Percentiles rank a stretch among this genome's conserved stretches.
These are phyloP conservation scores for Candida nemodendra DNA, from an alignment of 805 yeast species.

Conservation along the genomic window DNA sequence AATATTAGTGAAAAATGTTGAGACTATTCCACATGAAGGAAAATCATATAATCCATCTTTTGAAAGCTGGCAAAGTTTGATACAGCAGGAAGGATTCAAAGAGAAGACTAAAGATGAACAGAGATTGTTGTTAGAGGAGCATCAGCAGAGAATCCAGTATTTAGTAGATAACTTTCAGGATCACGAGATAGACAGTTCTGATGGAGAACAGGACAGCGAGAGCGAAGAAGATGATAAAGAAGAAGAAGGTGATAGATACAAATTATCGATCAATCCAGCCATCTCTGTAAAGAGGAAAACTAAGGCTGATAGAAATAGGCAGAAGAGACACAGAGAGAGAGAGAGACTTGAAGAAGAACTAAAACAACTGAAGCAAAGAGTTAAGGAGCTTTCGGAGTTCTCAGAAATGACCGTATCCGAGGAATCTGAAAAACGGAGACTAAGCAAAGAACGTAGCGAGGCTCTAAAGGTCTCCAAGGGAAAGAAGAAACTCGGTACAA, in stretches of 20 bases:
- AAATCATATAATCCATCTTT: slow-evolving; percentile 90
- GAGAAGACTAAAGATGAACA: slow-evolving; percentile 69
- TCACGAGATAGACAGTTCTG: slow-evolving; percentile 47
- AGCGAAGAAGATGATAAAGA: slow-evolving; percentile 38
- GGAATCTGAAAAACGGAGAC: slow-evolving; percentile 6
- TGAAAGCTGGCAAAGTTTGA: slow-evolving; percentile 75
- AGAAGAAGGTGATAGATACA: slow-evolving; percentile 33
- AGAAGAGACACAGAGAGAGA: slow-evolving; percentile 60
- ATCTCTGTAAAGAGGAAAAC: slow-evolving; percentile 72
- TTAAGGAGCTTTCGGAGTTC: slow-evolving; percentile 56
- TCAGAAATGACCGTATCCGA: slow-evolving; percentile 39
- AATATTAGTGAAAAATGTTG: slow-evolving; percentile 49
- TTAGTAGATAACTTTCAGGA: slow-evolving; percentile 64
- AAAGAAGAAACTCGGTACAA: slow-evolving; percentile 40
- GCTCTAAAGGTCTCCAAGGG: slow-evolving; percentile 29
- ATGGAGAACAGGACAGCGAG: slow-evolving; percentile 39
- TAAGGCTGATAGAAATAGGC: slow-evolving; percentile 69
- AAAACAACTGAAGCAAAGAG: slow-evolving; percentile 57
- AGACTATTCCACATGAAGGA: slow-evolving; percentile 71
- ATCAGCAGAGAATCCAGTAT: slow-evolving; percentile 60
- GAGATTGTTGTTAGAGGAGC: slow-evolving; percentile 58
- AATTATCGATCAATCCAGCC: slow-evolving; percentile 70
- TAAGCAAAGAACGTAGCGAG: slow-evolving; percentile 17
- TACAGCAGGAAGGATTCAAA: slow-evolving; percentile 60
- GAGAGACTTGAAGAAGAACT: slow-evolving; percentile 50